Percentiles rank a stretch among this genome's conserved stretches.
phyloP scores from a whole-genome alignment of 495 filamentous ascomycete species.

The Articulospora tetracladia region DNA sequence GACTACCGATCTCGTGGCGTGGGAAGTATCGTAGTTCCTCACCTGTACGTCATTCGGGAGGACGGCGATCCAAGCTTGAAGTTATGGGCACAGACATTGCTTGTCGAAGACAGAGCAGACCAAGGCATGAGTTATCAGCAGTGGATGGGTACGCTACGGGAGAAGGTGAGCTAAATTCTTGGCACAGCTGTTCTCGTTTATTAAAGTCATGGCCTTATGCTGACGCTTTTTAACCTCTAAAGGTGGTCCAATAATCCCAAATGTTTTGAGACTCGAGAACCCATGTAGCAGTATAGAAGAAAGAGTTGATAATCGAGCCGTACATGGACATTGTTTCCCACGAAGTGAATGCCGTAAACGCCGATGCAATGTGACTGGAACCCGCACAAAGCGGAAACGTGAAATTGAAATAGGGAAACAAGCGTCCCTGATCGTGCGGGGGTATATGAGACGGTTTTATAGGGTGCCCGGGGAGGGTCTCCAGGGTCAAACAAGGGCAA shows the following conservation, averaged over 20 bases:
- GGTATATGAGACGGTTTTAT: conserved; percentile 2
- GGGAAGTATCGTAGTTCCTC: conserved; percentile 86
- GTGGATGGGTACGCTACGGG: conserved; percentile 87
- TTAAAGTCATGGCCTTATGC: conserved; percentile 20
- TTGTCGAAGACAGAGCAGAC: conserved; percentile 94
- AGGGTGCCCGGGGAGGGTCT: conserved; percentile 5
- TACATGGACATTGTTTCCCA: not conserved
- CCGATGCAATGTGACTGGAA: not conserved
- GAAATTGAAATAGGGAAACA: not conserved
- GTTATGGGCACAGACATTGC: conserved; percentile 92
- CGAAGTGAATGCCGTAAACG: not conserved
- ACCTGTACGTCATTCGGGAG: conserved; percentile 89
- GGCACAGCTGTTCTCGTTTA: not conserved
- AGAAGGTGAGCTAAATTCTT: conserved; percentile 76
- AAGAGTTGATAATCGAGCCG: not conserved
- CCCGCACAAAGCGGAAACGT: not conserved
- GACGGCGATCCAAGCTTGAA: conserved; percentile 94
- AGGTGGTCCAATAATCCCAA: conserved; percentile 40
- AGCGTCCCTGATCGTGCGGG: conserved; percentile 2
- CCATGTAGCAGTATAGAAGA: conserved; percentile 25
- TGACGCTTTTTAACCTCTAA: conserved; percentile 19
- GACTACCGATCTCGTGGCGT: conserved; percentile 81
- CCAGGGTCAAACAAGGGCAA: conserved; percentile 20
- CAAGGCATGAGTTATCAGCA: conserved; percentile 87
- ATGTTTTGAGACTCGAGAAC: not conserved